These are phyloP conservation scores for Hirsutella minnesotensis DNA, from an alignment of 2,329 filamentous ascomycete genomes.

Conservation along the genomic window DNA sequence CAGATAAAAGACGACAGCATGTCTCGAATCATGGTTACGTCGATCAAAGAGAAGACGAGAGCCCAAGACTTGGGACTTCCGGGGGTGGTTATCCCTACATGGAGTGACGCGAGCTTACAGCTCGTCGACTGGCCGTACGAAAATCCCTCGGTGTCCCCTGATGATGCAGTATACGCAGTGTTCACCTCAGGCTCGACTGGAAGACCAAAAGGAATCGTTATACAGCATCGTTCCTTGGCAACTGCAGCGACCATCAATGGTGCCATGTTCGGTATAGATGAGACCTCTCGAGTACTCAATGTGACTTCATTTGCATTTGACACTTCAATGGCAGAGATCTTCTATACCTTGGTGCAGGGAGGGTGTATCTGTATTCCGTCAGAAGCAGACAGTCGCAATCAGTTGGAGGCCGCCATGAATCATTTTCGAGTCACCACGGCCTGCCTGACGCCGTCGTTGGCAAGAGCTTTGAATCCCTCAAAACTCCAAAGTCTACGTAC, in stretches of 20 bases:
- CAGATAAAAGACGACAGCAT: slow-evolving; percentile 2
- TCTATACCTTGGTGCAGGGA: slow-evolving; percentile 6
- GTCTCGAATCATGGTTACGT: slow-evolving; percentile 2
- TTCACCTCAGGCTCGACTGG: slow-evolving; percentile 42
- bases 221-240: slow-evolving; percentile 3
- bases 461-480: slow-evolving; percentile 1
- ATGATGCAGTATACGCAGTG: slow-evolving; percentile 21
- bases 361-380: slow-evolving; percentile 9
- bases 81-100: not conserved
- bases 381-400: slow-evolving; percentile 4
- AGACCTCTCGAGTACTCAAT: slow-evolving; percentile 2
- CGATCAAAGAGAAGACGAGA: not conserved
- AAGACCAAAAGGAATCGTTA: slow-evolving; percentile 26
- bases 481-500: slow-evolving; percentile 6
- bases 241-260: slow-evolving; percentile 2
- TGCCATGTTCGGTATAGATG: not conserved
- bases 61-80: not conserved
- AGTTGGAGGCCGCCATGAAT: slow-evolving; percentile 5
- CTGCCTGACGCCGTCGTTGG: slow-evolving; percentile 6
- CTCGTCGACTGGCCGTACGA: not conserved
- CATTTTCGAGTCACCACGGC: slow-evolving; percentile 3
- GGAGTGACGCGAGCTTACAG: too few relatives aligned
- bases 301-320: slow-evolving; percentile 10
- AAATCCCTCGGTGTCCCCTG: slow-evolving; percentile 1
- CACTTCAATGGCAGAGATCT: slow-evolving; percentile 6